Evolutionary conservation across 208 protist species (phyloP).

Genomic region (Acanthamoeba divionensis): DNA sequence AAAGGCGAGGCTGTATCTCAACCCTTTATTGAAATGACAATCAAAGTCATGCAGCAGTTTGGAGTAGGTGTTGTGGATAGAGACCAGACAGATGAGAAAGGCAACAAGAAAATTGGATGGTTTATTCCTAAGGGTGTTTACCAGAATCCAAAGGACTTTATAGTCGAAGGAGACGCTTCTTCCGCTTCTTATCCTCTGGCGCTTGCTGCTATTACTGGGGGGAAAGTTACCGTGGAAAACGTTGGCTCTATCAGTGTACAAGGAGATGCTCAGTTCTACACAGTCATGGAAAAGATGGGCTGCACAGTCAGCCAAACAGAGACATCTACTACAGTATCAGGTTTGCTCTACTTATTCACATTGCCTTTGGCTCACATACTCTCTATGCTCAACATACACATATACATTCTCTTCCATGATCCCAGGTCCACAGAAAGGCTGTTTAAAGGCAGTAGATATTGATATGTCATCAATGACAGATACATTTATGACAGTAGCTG

Average conservation of each 20-base stretch:
- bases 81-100: not conserved
- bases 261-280: conserved; percentile 78
- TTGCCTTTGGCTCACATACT: too few relatives aligned
- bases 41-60: conserved; percentile 76
- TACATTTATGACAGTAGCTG: conserved; percentile 83
- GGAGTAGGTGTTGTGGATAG: conserved; percentile 69
- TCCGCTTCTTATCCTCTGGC: conserved; percentile 80
- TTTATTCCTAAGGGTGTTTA: conserved; percentile 16
- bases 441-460: conserved; percentile 65
- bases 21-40: conserved; percentile 84
- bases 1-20: conserved; percentile 69
- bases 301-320: conserved; percentile 71
- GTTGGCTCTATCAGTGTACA: conserved; percentile 71
- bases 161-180: conserved; percentile 78
- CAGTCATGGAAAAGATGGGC: conserved; percentile 75
- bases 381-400: too few relatives aligned
- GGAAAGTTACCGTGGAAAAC: conserved; percentile 68
- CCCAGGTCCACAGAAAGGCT: not conserved
- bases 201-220: conserved; percentile 78
- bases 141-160: conserved; percentile 52
- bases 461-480: conserved; percentile 82
- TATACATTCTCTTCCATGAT: not conserved
- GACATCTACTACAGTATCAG: conserved; percentile 67
- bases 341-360: not conserved
- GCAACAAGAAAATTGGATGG: conserved; percentile 23